Evolutionary conservation across 306 rosid species (phyloP), one percentile per base, ranked within the genome.

Genomic region (Cicer pinnatifidum): DNA sequence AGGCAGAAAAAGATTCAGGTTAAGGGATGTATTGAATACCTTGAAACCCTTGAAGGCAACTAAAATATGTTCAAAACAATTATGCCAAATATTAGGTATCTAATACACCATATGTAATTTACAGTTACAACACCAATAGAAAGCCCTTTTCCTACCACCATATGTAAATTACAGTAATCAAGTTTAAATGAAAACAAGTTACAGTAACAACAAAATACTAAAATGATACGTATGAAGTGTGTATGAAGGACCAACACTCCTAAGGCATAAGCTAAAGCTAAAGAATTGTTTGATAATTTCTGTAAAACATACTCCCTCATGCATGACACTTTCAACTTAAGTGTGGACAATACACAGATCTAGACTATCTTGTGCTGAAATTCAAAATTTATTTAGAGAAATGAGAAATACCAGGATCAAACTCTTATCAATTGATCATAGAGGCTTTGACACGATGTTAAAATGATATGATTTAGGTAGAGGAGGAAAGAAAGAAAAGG

Each of bases 11-110:
- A 35, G 52, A 63, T 39, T 19, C 35, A 48, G 19, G 11, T 58
- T 8, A 69, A 23, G 57, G 62, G 58, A 63, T 67, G 47, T 33
- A 20, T 39, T 41, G 72, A 40, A 41, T 41, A 74, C 61, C 60
- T 79, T 28, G 69, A 23, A 70, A 69, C 56, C 76, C 15, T 13
- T 23, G 23, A 62, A 61, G 35, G 54, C 43, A 56, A 56, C 43
- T 39, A 52, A 67, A n/a, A 63, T 72, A 53, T 44, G 40, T 61
- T 20, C 44, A 62, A 73, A 69, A 37, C 6, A 15, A 23, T 23
- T 54, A 52, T 40, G 46, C 19, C 57, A 70, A 59, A 72, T 66
- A 17, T 51, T 51, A 59, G 64, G 70, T 11, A 83, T 11, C 13
- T 56, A 62, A 74, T 50, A 54, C 47, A 57, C 33, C 66, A 39